A percentile compares a stretch with the other conserved stretches of the same genome.
phyloP scores from a whole-genome alignment of 768 basidiomycete genomes.

The Leccinum obscurum region DNA sequence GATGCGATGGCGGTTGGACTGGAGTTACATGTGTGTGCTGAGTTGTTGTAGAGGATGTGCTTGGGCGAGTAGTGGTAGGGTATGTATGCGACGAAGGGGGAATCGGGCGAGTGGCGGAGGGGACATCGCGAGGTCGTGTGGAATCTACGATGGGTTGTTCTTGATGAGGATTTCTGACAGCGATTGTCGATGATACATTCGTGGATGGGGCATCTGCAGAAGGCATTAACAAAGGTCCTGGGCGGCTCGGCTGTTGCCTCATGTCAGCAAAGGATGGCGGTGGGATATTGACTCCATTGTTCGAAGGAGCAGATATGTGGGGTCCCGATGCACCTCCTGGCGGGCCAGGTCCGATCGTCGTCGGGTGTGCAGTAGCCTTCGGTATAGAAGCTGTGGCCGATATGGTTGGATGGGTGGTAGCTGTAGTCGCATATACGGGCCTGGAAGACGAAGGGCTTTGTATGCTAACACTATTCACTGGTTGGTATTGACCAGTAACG shows the following conservation, averaged over 20 bases:
- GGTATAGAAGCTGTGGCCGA: constrained; percentile 6
- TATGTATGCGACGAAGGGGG: constrained; percentile 25
- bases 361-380: constrained; percentile 10
- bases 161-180: constrained; percentile 20
- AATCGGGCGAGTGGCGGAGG: constrained; percentile 20
- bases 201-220: constrained; percentile 15
- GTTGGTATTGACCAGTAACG: constrained; percentile 12
- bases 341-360: constrained; percentile 6
- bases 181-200: constrained; percentile 12
- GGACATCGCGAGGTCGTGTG: constrained; percentile 24
- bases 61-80: constrained; percentile 24
- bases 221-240: constrained; percentile 15
- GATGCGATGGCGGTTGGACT: constrained; percentile 29
- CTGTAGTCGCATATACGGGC: constrained; percentile 5
- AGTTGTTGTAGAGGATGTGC: constrained; percentile 17
- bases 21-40: constrained; percentile 25
- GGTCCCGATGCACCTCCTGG: constrained; percentile 8
- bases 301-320: constrained; percentile 8
- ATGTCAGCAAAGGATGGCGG: constrained; percentile 14
- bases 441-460: constrained; percentile 15
- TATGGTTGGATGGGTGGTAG: constrained; percentile 1
- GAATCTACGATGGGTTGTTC: constrained; percentile 26
- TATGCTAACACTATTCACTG: constrained; percentile 1
- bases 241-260: constrained; percentile 24
- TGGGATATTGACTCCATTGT: constrained; percentile 10